phyloP scores from a whole-genome alignment of 2,329 filamentous ascomycete genomes.

The Dothideomycetes sp. region DNA sequence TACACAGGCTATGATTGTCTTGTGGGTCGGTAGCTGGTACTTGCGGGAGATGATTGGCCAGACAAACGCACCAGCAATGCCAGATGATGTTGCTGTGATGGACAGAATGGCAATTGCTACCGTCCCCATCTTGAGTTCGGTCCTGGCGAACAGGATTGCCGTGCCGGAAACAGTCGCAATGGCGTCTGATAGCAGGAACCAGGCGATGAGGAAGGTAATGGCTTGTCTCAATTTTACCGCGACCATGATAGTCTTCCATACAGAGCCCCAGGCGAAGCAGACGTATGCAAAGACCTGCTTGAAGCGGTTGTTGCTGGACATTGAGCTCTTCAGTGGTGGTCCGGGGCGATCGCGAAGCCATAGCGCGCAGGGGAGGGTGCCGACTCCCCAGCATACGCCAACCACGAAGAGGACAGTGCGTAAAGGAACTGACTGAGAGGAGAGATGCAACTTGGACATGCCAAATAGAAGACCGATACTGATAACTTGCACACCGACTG shows the following conservation, averaged over 20 bases:
- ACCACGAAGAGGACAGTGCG: slow-evolving; percentile 72
- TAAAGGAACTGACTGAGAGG: slow-evolving; percentile 63
- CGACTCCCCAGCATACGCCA: slow-evolving; percentile 79
- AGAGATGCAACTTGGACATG: slow-evolving; percentile 44
- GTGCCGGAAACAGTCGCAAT: slow-evolving; percentile 92
- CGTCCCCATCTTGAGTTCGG: slow-evolving; percentile 75
- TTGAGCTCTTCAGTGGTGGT: slow-evolving; percentile 49
- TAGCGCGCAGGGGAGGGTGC: slow-evolving; percentile 72
- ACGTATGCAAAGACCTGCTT: slow-evolving; percentile 49
- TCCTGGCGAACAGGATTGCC: slow-evolving; percentile 86
- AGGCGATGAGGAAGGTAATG: slow-evolving; percentile 66
- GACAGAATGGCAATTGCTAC: slow-evolving; percentile 79
- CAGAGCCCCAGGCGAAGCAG: slow-evolving; percentile 68
- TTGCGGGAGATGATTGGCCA: slow-evolving; percentile 68
- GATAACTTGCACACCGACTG: slow-evolving; percentile 66
- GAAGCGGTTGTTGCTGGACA: background rate
- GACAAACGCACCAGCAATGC: slow-evolving; percentile 76
- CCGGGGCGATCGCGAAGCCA: slow-evolving; percentile 80
- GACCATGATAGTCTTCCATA: slow-evolving; percentile 65
- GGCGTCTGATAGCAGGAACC: slow-evolving; percentile 87
- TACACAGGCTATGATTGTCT: slow-evolving; percentile 78
- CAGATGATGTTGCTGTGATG: slow-evolving; percentile 74
- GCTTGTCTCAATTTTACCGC: slow-evolving; percentile 60
- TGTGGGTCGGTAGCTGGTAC: slow-evolving; percentile 59
- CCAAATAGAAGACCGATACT: slow-evolving; percentile 63